Evolutionary conservation across 805 yeast species (phyloP).

Genomic region (Barnettozyma sp.): DNA sequence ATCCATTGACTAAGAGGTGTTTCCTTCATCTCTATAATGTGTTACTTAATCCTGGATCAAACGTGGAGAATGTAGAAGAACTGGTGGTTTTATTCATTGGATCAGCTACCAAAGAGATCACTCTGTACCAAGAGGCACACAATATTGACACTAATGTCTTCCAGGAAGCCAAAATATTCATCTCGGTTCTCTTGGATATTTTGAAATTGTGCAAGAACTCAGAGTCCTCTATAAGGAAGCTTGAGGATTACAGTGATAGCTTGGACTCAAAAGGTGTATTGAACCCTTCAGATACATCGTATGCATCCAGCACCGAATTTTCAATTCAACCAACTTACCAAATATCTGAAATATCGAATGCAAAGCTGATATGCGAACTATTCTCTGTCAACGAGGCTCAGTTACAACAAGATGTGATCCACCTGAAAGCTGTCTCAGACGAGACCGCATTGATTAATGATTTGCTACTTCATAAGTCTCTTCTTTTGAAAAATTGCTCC

Average conservation of each 20-base stretch:
- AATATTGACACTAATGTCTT: conserved; percentile 15
- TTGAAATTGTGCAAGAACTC: conserved; percentile 19
- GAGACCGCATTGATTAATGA: conserved; percentile 30
- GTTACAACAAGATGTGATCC: conserved; percentile 49
- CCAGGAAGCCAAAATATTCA: conserved; percentile 18
- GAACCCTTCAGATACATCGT: conserved; percentile 22
- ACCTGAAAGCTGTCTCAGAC: conserved; percentile 34
- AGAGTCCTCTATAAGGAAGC: conserved; percentile 35
- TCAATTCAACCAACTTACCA: conserved; percentile 40
- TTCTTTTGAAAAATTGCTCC: conserved; percentile 24
- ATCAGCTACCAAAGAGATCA: conserved; percentile 46
- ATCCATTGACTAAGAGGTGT: conserved; percentile 48
- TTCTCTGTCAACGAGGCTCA: conserved; percentile 41
- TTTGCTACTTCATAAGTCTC: conserved; percentile 12
- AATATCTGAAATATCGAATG: conserved; percentile 47
- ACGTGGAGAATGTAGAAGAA: conserved; percentile 33
- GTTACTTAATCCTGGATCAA: conserved; percentile 33
- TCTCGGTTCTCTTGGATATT: conserved; percentile 12
- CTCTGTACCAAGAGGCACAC: conserved; percentile 24
- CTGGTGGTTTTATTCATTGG: conserved; percentile 47
- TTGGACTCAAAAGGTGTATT: conserved; percentile 13
- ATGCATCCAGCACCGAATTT: neutral
- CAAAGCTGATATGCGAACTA: conserved; percentile 40
- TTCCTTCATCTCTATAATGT: conserved; percentile 59
- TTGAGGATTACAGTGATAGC: conserved; percentile 36